Percentiles rank a stretch among this genome's conserved stretches.
phyloP scores from a whole-genome alignment of 2,329 filamentous ascomycete species.

The Paecilomyces variotii region DNA sequence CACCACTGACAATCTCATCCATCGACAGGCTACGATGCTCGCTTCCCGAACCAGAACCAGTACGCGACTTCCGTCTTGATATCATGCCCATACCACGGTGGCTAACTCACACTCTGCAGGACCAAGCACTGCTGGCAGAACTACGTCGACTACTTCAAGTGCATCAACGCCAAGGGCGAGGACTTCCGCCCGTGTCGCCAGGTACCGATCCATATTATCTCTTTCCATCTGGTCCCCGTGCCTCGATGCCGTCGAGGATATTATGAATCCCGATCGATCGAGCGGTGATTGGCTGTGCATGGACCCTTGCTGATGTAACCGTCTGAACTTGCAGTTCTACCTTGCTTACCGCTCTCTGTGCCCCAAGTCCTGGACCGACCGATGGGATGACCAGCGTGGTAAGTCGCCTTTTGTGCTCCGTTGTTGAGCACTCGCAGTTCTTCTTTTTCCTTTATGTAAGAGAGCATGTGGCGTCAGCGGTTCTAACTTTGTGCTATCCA shows the following conservation, averaged over 20 bases:
- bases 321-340: conserved; percentile 52
- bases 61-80: conserved; percentile 20
- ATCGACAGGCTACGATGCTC: conserved; percentile 83
- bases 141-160: conserved; percentile 99
- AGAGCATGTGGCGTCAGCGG: conserved; percentile 2
- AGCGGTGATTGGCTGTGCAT: neutral
- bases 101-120: conserved; percentile 23
- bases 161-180: conserved; percentile 95
- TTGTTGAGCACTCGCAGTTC: neutral
- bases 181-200: conserved; percentile 95
- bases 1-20: conserved; percentile 24
- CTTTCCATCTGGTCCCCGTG: neutral
- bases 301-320: neutral
- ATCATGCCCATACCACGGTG: neutral
- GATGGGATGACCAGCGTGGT: conserved; percentile 98
- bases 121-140: conserved; percentile 99
- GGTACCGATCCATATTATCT: conserved; percentile 46
- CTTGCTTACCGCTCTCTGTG: conserved; percentile 95
- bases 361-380: conserved; percentile 84
- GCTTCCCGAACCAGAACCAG: conserved; percentile 92
- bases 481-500: conserved; percentile 13
- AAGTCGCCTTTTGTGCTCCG: conserved; percentile 31
- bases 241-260: neutral
- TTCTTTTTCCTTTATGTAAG: neutral
- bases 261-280: neutral